phyloP scores from a whole-genome alignment of 768 basidiomycete species.

The Hortiboletus flavorubellus region DNA sequence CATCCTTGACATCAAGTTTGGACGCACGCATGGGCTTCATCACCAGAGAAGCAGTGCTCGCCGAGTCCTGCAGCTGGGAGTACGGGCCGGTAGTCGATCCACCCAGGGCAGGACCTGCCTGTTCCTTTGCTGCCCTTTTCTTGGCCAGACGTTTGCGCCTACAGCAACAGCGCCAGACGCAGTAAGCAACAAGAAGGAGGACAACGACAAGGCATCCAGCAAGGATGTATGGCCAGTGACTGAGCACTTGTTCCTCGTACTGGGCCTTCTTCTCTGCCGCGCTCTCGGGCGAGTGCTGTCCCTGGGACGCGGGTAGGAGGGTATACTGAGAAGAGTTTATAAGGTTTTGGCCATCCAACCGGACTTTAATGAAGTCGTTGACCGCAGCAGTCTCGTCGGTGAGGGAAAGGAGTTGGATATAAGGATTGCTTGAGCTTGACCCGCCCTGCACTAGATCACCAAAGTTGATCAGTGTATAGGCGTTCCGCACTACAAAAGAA shows the following conservation, averaged over 20 bases:
- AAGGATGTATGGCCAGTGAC: slow-evolving; percentile 73
- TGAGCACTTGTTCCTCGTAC: slow-evolving; percentile 60
- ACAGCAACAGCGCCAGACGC: slow-evolving; percentile 63
- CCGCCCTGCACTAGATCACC: slow-evolving; percentile 61
- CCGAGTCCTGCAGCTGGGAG: slow-evolving; percentile 24
- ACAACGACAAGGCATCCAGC: slow-evolving; percentile 54
- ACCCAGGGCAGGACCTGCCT: background rate
- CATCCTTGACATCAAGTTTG: slow-evolving; percentile 15
- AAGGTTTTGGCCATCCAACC: slow-evolving; percentile 57
- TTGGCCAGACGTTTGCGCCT: slow-evolving; percentile 34
- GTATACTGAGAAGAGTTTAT: slow-evolving; percentile 51
- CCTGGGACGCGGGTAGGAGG: slow-evolving; percentile 57
- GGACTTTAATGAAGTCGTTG: slow-evolving; percentile 62
- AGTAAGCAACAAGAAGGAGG: slow-evolving; percentile 42
- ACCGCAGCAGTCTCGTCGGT: slow-evolving; percentile 52
- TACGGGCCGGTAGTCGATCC: slow-evolving; percentile 17
- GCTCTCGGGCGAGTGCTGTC: slow-evolving; percentile 62
- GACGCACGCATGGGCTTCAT: slow-evolving; percentile 30
- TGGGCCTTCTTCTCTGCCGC: slow-evolving; percentile 62
- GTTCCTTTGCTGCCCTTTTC: slow-evolving; percentile 20
- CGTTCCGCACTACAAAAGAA: slow-evolving; percentile 61
- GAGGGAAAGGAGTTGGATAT: slow-evolving; percentile 63
- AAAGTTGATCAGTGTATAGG: slow-evolving; percentile 68
- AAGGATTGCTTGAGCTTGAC: slow-evolving; percentile 52
- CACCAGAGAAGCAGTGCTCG: slow-evolving; percentile 26